phyloP scores from a whole-genome alignment of 306 rosid species.

The Rosa chinensis region DNA sequence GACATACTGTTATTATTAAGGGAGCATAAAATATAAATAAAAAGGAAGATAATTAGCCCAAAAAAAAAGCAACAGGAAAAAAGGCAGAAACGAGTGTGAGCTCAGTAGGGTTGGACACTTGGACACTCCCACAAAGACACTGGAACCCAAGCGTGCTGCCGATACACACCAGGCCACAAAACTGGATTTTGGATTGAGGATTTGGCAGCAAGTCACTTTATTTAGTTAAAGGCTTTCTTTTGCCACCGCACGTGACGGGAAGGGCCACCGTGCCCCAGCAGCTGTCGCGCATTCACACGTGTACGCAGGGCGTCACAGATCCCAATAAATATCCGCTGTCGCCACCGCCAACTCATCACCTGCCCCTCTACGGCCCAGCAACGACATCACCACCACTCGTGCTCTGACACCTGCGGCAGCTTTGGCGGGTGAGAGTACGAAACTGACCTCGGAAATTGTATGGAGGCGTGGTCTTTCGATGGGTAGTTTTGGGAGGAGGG shows the following conservation, averaged over 20 bases:
- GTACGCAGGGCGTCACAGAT: constrained; percentile 41
- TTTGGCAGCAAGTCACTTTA: constrained; percentile 16
- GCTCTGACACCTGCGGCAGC: constrained; percentile 28
- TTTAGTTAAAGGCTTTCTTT: constrained; percentile 13
- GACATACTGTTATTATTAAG: no score
- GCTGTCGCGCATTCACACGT: constrained; percentile 79
- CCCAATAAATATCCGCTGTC: constrained; percentile 45
- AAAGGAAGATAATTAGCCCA: not conserved
- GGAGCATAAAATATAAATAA: not conserved
- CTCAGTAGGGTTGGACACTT: not conserved
- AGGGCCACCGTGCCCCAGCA: constrained; percentile 43
- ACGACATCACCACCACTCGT: constrained; percentile 34
- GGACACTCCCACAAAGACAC: constrained; percentile 17
- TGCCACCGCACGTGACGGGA: constrained; percentile 68
- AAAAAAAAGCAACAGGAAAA: not conserved
- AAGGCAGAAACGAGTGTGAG: not conserved
- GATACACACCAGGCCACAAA: not conserved
- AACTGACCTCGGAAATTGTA: constrained; percentile 6
- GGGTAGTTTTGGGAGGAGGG: constrained; percentile 30
- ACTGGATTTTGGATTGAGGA: not conserved
- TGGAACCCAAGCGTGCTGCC: constrained; percentile 21
- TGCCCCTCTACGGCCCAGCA: constrained; percentile 51
- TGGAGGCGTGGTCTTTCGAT: constrained; percentile 17
- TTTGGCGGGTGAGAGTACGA: constrained; percentile 21
- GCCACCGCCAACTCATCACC: constrained; percentile 16